Conservation (phyloP, 805 yeast species). For the Teunomyces aglyptinius region DNA sequence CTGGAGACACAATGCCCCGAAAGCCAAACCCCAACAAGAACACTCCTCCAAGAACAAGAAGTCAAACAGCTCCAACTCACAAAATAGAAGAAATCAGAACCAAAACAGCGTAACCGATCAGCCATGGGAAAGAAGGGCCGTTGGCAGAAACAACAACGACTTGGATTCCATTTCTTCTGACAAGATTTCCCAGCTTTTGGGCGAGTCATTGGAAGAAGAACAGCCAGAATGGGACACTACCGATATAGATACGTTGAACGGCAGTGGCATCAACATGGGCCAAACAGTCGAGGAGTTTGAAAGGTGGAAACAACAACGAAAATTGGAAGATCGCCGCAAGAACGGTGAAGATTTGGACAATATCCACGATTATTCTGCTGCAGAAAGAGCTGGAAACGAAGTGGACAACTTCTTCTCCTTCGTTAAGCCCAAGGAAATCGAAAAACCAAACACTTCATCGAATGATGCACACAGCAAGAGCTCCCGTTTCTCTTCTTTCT, state of each 20-base stretch:
- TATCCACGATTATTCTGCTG: constrained; percentile 1
- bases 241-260: constrained; percentile 21
- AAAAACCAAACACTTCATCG: constrained; percentile 6
- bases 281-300: constrained; percentile 58
- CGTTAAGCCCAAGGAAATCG: constrained; percentile 28
- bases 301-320: constrained; percentile 56
- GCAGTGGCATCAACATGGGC: constrained; percentile 35
- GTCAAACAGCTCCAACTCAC: constrained; percentile 10
- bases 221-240: constrained; percentile 42
- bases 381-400: constrained; percentile 31
- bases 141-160: constrained; percentile 20
- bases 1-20: constrained; percentile 41
- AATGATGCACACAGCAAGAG: constrained; percentile 24
- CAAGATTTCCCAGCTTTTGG: constrained; percentile 34
- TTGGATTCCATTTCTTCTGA: constrained; percentile 31
- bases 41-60: constrained; percentile 13
- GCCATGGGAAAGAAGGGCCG: constrained; percentile 31
- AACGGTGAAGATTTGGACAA: constrained; percentile 27
- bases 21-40: not conserved
- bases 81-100: constrained; percentile 16
- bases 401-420: constrained; percentile 45
- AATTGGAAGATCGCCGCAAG: constrained; percentile 46
- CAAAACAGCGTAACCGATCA: constrained; percentile 12
- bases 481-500: constrained; percentile 38
- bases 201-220: constrained; percentile 33